Evolutionary conservation across 73 alveolate genomes (phyloP), one percentile per base, ranked within the genome.

Genomic region (Paramecium biaurelia): DNA sequence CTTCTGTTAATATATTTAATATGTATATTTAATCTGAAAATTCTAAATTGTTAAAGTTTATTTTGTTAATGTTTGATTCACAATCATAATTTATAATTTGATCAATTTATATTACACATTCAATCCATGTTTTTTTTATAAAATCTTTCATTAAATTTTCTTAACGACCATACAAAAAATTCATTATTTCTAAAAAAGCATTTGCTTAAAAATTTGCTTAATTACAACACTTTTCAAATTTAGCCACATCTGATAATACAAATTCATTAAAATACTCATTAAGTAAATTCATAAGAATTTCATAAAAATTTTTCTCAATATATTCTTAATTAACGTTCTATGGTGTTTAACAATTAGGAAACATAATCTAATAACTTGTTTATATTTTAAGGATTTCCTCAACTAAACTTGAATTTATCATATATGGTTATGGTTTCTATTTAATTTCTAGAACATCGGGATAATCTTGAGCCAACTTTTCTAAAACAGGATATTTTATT

Each of bases 401-500:
- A 20, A 79, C 90, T 7, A 42, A 42, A 18, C 5, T 26, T 8
- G 70, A 43, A 79, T 45, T 79, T n/a, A 42, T 79, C 90, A 79
- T 79, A 47, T 79, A 43, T 43, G 90, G 90, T 42, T 47, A 15
- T 21, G 90, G 90, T 45, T 79, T 79, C 28, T 38, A 11, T 45
- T 79, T 41, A 21, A 43, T 79, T 41, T 41, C 72, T 10, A 79
- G 18, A 11, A 79, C 56, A 20, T 47, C 90, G 20, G 45, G 28
- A 43, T 43, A 79, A 43, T 38, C 70, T 24, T 43, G 7, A 12
- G 90, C 90, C 4, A 79, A 24, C 21, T 41, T 26, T 47, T 79
- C 90, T 24, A 43, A 45, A 45, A 79, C 74, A 9, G 90, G 90
- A 79, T 79, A 79, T 79, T 79, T 79, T 41, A 79, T 79, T 23